Evolutionary conservation across 2,329 filamentous ascomycete genomes (phyloP).

Genomic region (Colletotrichum lindemuthianum): DNA sequence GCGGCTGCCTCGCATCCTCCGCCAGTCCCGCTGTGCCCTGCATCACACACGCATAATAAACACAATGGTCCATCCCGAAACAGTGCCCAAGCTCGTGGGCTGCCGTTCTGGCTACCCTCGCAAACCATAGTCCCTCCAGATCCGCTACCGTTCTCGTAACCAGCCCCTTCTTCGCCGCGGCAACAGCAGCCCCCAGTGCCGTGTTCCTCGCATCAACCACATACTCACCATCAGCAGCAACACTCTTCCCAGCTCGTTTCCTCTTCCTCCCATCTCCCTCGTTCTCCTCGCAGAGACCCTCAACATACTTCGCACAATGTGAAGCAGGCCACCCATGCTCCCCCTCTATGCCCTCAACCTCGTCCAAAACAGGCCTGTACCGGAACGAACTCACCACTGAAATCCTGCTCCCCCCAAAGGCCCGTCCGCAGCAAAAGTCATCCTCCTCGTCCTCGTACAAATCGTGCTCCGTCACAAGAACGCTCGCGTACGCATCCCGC

Average conservation of each 20-base stretch:
- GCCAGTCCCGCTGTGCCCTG: slow-evolving; percentile 65
- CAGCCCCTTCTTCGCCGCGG: slow-evolving; percentile 38
- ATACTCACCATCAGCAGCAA: background rate
- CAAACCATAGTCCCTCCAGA: slow-evolving; percentile 63
- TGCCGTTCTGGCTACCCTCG: slow-evolving; percentile 65
- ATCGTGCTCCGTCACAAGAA: slow-evolving; percentile 69
- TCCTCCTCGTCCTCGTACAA: slow-evolving; percentile 73
- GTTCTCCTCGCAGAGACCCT: slow-evolving; percentile 45
- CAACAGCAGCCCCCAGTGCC: slow-evolving; percentile 49
- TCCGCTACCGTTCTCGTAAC: slow-evolving; percentile 41
- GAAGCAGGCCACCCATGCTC: slow-evolving; percentile 72
- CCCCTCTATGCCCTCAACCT: slow-evolving; percentile 49
- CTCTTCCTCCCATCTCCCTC: background rate
- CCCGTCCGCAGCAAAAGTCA: slow-evolving; percentile 72
- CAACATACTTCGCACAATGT: slow-evolving; percentile 66
- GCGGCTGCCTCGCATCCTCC: slow-evolving; percentile 71
- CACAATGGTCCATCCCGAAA: slow-evolving; percentile 72
- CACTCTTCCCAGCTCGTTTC: background rate
- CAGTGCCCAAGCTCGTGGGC: slow-evolving; percentile 76
- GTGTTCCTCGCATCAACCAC: slow-evolving; percentile 26
- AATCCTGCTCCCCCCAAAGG: slow-evolving; percentile 72
- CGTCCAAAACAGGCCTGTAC: slow-evolving; percentile 65
- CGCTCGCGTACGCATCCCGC: slow-evolving; percentile 65
- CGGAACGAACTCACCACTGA: slow-evolving; percentile 70
- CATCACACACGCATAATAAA: slow-evolving; percentile 73